Percentiles rank a stretch among this genome's conserved stretches.
Evolutionary conservation across 2,329 filamentous ascomycete genomes (phyloP).

Genomic region (Colletotrichum agaves): DNA sequence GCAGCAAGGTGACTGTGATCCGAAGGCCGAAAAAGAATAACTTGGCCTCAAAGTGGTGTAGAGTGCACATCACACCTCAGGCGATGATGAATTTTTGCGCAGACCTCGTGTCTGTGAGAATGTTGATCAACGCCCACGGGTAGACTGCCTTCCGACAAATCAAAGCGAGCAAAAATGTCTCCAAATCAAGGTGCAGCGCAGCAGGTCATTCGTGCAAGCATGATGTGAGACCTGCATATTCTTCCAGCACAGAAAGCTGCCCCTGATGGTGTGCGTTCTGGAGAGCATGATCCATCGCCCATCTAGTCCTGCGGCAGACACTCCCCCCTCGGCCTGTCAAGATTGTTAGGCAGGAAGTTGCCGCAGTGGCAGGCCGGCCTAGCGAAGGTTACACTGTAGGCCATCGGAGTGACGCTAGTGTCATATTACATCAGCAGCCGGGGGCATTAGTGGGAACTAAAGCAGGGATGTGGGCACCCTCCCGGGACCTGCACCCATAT

Average conservation of each 20-base stretch:
- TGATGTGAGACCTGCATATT: slow-evolving; percentile 35
- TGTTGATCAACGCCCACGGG: background rate
- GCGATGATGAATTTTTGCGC: background rate
- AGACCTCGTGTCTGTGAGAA: slow-evolving; percentile 2
- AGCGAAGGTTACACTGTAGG: slow-evolving; percentile 23
- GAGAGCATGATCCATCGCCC: slow-evolving; percentile 33
- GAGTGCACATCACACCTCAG: too few relatives aligned
- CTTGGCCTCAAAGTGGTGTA: too few relatives aligned
- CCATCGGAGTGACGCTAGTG: slow-evolving; percentile 17
- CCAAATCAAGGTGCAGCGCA: slow-evolving; percentile 13
- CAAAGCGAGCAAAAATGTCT: slow-evolving; percentile 2
- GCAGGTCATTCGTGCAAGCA: slow-evolving; percentile 26
- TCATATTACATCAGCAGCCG: slow-evolving; percentile 34
- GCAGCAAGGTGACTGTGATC: too few relatives aligned
- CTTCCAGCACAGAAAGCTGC: slow-evolving; percentile 3
- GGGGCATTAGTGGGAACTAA: background rate
- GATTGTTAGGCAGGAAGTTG: slow-evolving; percentile 20
- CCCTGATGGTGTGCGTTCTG: slow-evolving; percentile 26
- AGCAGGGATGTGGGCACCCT: slow-evolving; percentile 29
- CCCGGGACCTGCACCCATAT: slow-evolving; percentile 31
- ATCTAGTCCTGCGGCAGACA: slow-evolving; percentile 30
- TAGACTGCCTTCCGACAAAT: slow-evolving; percentile 12
- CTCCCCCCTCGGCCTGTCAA: slow-evolving; percentile 25
- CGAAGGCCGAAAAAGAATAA: too few relatives aligned
- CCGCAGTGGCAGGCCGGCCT: background rate